Evolutionary conservation across 495 filamentous ascomycete genomes (phyloP), one percentile per base, ranked within the genome.

Genomic region (Jackrogersella minutella): DNA sequence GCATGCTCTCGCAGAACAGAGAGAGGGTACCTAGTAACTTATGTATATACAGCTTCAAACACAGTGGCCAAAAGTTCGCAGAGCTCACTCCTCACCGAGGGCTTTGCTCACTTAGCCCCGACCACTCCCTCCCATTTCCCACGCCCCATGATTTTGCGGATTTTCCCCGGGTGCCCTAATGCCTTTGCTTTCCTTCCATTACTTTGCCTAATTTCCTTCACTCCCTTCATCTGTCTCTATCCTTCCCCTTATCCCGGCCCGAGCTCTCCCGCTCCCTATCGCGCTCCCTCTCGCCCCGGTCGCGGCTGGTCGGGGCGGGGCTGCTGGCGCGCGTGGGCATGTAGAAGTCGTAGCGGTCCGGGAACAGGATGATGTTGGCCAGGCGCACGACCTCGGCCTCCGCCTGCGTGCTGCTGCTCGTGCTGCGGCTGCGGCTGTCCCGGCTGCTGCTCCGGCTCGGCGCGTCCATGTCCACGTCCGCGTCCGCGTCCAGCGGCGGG

Each of bases 281-380:
- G n/a, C 52, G 21, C 11, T 68, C 65, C 26, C 46, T 16, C 24
- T 16, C 24, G 26, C 40, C 9, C 5, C 24, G n/a, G 30, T 47
- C 11, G 36, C 46, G 33, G 24, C 30, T 16, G 10, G 50, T 37
- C 5, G 59, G 60, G 11, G 57, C 58, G 1, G 73, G 73, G 14
- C 72, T 76, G 47, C 73, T 72, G 19, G 68, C 68, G 36, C 73
- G 54, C 58, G 73, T 73, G 19, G 76, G 71, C 80, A 81, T 82
- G 66, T 81, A 82, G 66, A 82, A 82, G 55, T 82, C 79, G 31
- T 82, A 83, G 0, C 77, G 71, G 61, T 83, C 81, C 8, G 81
- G 81, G 43, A 83, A 83, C 54, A 83, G 57, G 51, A 83, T 83
- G 59, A 83, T 82, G 49, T 83, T 83, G 0, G 81, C 80, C 31